Percentiles rank a stretch among this genome's conserved stretches.
Evolutionary conservation across 352 stramenopile genomes (phyloP).

Genomic region (Globisporangium cystogenes): DNA sequence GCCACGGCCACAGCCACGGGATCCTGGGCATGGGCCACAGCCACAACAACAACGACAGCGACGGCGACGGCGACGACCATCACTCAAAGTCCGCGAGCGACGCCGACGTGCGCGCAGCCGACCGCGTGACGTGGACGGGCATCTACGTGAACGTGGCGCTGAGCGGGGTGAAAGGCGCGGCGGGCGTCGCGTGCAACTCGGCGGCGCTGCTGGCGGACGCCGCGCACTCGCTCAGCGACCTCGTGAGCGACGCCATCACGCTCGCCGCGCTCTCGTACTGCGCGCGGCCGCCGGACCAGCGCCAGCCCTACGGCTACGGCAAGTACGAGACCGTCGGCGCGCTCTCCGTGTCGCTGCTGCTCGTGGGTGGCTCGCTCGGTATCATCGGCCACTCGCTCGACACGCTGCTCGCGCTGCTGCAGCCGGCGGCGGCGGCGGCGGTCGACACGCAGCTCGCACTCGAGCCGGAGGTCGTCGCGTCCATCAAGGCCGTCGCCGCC

Average conservation of each 20-base stretch:
- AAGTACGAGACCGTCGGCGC: constrained; percentile 74
- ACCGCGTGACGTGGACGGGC: constrained; percentile 70
- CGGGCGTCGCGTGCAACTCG: constrained; percentile 73
- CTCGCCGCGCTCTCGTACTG: constrained; percentile 89
- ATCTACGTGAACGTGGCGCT: constrained; percentile 69
- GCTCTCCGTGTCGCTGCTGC: constrained; percentile 52
- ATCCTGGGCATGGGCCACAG: constrained; percentile 19
- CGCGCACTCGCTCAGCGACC: constrained; percentile 91
- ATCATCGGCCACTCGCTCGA: constrained; percentile 72
- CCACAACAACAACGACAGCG: constrained; percentile 19
- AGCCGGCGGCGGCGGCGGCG: constrained; percentile 9
- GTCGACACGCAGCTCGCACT: constrained; percentile 8
- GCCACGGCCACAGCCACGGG: constrained; percentile 37
- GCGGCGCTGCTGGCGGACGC: constrained; percentile 92
- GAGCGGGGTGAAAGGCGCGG: constrained; percentile 57
- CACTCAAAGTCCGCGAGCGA: constrained; percentile 24
- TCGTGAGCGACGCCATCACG: constrained; percentile 94
- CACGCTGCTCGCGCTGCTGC: constrained; percentile 43
- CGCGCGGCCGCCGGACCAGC: constrained; percentile 86
- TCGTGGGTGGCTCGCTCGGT: constrained; percentile 54
- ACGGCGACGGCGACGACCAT: constrained; percentile 22
- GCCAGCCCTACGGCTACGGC: constrained; percentile 78
- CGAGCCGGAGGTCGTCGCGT: constrained; percentile 16
- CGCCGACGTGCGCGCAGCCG: constrained; percentile 32
- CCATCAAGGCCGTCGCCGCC: constrained; percentile 21